Percentiles rank a stretch among this genome's conserved stretches.
Evolutionary conservation across 176 grass and related monocot genomes (phyloP).

Genomic region (maize (Zea mays)): Zm-B73-REFERENCE-NAM-5.0 NC_050099.1:18305501-18306000

Average conservation of each 20-base stretch:
- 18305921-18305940: slow-evolving; percentile 34
- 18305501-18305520: background rate
- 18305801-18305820: slow-evolving; percentile 50
- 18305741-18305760: slow-evolving; percentile 4
- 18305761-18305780: background rate
- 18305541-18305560: slow-evolving; percentile 7
- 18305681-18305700: background rate
- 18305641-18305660: background rate
- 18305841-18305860: slow-evolving; percentile 55
- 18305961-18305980: slow-evolving; percentile 53
- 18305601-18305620: background rate
- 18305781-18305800: slow-evolving; percentile 34
- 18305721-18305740: background rate
- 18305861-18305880: slow-evolving; percentile 47
- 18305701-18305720: background rate
- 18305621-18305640: background rate
- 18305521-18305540: slow-evolving; percentile 4
- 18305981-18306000: slow-evolving; percentile 33
- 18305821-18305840: slow-evolving; percentile 42
- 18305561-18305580: background rate
- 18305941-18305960: slow-evolving; percentile 51
- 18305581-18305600: background rate
- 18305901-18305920: slow-evolving; percentile 30
- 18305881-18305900: slow-evolving; percentile 40
- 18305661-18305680: background rate